Evolutionary conservation across 2,329 filamentous ascomycete genomes (phyloP).

Genomic region (Arthrobotrys musiformis): DNA sequence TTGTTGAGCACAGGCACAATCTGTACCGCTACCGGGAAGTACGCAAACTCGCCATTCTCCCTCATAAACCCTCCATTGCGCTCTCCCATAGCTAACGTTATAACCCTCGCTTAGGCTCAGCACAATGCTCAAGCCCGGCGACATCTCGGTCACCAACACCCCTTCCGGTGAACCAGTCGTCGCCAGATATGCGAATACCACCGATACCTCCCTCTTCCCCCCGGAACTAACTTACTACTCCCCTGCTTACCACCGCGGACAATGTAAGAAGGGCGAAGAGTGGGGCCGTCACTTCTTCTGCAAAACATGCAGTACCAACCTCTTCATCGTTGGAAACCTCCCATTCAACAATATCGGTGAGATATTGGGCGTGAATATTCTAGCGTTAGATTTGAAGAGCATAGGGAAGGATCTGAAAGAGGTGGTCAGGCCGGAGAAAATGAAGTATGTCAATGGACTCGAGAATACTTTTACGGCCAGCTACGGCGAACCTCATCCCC

Average conservation of each 20-base stretch:
- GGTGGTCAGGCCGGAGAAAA: conserved; percentile 17
- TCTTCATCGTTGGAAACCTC: conserved; percentile 45
- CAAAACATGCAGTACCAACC: conserved; percentile 33
- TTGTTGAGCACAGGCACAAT: conserved; percentile 25
- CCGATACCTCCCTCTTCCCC: conserved; percentile 38
- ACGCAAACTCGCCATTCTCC: not conserved
- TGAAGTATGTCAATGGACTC: conserved; percentile 29
- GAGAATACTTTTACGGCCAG: conserved; percentile 1
- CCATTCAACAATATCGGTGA: conserved; percentile 20
- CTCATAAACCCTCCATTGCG: not conserved
- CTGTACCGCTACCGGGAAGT: conserved; percentile 42
- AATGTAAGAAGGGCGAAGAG: conserved; percentile 18
- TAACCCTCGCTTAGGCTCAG: conserved; percentile 13
- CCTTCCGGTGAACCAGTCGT: conserved; percentile 31
- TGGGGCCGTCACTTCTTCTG: conserved; percentile 45
- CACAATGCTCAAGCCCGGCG: conserved; percentile 16
- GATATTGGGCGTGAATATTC: conserved; percentile 17
- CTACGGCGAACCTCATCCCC: conserved; percentile 10
- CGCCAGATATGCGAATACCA: conserved; percentile 30
- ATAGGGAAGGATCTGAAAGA: conserved; percentile 41
- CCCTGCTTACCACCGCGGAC: conserved; percentile 24
- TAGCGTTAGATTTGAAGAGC: conserved; percentile 35
- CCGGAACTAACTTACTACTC: conserved; percentile 37
- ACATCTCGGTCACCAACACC: conserved; percentile 39
- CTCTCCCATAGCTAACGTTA: not conserved